Conservation (phyloP, 1,284 basidiomycete species). For the Ustilago nuda region DNA sequence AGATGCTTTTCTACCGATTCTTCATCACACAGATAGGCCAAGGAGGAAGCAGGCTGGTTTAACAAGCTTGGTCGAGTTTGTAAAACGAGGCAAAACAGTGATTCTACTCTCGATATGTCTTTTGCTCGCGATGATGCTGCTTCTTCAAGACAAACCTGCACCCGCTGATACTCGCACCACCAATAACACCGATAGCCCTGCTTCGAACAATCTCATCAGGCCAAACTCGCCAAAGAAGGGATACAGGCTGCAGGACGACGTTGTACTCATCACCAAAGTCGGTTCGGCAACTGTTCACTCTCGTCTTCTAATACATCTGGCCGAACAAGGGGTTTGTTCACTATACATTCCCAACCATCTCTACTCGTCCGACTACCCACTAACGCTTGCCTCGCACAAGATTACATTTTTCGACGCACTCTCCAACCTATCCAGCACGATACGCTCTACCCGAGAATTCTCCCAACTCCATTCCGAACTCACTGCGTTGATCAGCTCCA, state of each 20-base stretch:
- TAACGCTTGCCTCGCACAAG: constrained; percentile 10
- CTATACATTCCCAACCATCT: constrained; percentile 29
- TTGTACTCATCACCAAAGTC: constrained; percentile 48
- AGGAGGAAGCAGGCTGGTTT: neutral
- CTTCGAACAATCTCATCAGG: neutral
- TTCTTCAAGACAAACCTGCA: neutral
- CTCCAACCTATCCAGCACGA: constrained; percentile 28
- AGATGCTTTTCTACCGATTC: neutral
- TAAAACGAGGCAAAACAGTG: constrained; percentile 8
- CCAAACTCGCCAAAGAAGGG: neutral
- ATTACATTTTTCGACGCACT: constrained; percentile 41
- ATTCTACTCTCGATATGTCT: constrained; percentile 20
- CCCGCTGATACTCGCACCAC: neutral
- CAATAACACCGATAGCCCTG: neutral
- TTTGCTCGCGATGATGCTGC: constrained; percentile 12
- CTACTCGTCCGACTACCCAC: constrained; percentile 37
- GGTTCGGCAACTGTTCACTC: constrained; percentile 39
- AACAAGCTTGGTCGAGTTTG: neutral
- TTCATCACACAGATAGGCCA: neutral
- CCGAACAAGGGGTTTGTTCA: constrained; percentile 2
- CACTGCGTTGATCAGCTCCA: neutral
- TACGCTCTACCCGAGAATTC: constrained; percentile 22
- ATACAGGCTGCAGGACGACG: constrained; percentile 38
- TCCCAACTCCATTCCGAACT: constrained; percentile 14
- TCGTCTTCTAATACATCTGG: constrained; percentile 36